Percentiles rank a stretch among this genome's conserved stretches.
Conservation (phyloP, 2,329 filamentous ascomycete genomes). For the Xylaria polymorpha region DNA sequence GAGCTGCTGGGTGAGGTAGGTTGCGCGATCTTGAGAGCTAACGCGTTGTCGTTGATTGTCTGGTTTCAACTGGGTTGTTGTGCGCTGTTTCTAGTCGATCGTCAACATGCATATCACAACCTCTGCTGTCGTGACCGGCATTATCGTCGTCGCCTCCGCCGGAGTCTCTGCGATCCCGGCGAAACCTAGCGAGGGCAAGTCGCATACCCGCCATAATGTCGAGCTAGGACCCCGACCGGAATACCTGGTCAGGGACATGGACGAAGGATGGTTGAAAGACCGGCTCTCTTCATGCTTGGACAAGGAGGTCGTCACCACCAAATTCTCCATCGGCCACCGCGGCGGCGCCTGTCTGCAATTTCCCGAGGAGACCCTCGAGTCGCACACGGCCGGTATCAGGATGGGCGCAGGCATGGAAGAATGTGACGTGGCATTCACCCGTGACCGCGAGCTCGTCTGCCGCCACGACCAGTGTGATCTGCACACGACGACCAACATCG, state of each 20-base stretch:
- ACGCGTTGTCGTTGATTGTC: not conserved
- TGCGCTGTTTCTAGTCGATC: not conserved
- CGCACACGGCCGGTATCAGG: slow-evolving; percentile 69
- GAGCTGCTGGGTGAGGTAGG: not conserved
- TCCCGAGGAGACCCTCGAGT: slow-evolving; percentile 72
- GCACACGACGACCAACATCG: slow-evolving; percentile 76
- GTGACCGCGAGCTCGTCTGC: slow-evolving; percentile 73
- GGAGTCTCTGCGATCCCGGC: slow-evolving; percentile 23
- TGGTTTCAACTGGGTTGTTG: not conserved
- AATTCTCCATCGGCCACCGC: slow-evolving; percentile 71
- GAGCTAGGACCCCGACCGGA: slow-evolving; percentile 73
- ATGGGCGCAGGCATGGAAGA: slow-evolving; percentile 76
- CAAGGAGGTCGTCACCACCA: slow-evolving; percentile 61
- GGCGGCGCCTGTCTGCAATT: slow-evolving; percentile 71
- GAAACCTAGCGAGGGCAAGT: not conserved
- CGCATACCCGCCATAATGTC: slow-evolving; percentile 53
- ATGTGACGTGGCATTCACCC: slow-evolving; percentile 75
- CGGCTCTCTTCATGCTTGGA: slow-evolving; percentile 70
- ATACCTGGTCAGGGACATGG: slow-evolving; percentile 73
- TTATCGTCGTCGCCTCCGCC: slow-evolving; percentile 4
- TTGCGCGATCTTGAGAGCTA: not conserved
- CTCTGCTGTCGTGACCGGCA: slow-evolving; percentile 15
- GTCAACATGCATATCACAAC: slow-evolving; percentile 23
- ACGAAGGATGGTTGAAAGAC: slow-evolving; percentile 67
- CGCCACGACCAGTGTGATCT: slow-evolving; percentile 75